Conservation (phyloP, 345 rosid species). For the Nasturtium officinale region DNA sequence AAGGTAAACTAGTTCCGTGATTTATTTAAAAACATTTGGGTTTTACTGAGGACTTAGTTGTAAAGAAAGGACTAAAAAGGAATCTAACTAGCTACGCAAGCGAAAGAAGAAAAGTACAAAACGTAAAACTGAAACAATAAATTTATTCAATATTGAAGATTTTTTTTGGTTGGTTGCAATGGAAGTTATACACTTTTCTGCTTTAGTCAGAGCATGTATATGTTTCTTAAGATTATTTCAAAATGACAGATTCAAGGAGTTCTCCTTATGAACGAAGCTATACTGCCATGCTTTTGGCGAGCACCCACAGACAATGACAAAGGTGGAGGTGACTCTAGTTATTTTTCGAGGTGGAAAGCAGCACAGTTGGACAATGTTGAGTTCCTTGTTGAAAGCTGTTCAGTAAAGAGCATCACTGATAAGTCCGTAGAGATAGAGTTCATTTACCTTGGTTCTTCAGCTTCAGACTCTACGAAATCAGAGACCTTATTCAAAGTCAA, state of each 20-base stretch:
- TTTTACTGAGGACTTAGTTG: not conserved
- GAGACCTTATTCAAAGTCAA: conserved; percentile 58
- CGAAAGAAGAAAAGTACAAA: not conserved
- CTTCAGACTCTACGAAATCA: conserved; percentile 41
- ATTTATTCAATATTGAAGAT: not conserved
- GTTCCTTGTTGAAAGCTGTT: conserved; percentile 65
- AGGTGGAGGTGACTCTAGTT: conserved; percentile 79
- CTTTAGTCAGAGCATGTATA: not conserved
- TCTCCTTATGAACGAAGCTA: conserved; percentile 66
- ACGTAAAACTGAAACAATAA: not conserved
- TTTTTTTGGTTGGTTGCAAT: conserved; percentile 12
- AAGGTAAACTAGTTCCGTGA: conserved; percentile 53
- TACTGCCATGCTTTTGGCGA: conserved; percentile 93
- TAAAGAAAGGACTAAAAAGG: not conserved
- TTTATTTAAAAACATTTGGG: conserved; percentile 4
- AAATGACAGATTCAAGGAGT: conserved; percentile 71
- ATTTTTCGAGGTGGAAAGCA: conserved; percentile 83
- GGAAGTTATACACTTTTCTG: not conserved
- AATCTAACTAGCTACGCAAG: not conserved
- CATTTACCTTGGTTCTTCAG: conserved; percentile 48
- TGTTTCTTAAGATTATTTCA: conserved; percentile 9
- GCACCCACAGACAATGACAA: conserved; percentile 97
- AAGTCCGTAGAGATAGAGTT: conserved; percentile 55
- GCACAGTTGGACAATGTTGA: conserved; percentile 56
- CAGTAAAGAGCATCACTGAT: conserved; percentile 51